Percentiles rank a stretch among this genome's conserved stretches.
These are phyloP conservation scores for Hypoxylon sp. DNA, from an alignment of 2,329 filamentous ascomycete species.

Conservation along the genomic window DNA sequence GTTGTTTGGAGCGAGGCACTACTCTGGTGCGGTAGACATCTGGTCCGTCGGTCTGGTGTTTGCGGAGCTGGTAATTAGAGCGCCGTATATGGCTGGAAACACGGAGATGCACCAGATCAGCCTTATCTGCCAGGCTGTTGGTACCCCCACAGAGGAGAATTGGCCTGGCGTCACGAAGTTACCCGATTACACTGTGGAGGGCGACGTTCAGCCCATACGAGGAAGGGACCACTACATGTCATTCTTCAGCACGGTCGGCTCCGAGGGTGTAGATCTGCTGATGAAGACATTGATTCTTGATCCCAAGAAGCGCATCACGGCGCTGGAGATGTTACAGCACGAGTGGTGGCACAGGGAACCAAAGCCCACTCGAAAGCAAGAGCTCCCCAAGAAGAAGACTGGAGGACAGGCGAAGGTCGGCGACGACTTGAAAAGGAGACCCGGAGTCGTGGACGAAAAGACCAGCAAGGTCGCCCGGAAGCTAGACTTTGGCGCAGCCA, in stretches of 20 bases:
- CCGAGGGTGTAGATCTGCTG: constrained; percentile 85
- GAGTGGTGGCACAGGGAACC: constrained; percentile 87
- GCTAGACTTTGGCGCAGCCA: constrained; percentile 74
- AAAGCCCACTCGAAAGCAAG: constrained; percentile 80
- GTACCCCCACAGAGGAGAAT: constrained; percentile 90
- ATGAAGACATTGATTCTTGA: constrained; percentile 87
- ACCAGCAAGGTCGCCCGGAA: constrained; percentile 82
- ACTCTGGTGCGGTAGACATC: constrained; percentile 89
- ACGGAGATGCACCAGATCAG: constrained; percentile 87
- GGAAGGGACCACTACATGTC: constrained; percentile 76
- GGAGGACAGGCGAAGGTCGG: constrained; percentile 78
- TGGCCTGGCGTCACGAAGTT: constrained; percentile 92
- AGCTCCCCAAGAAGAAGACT: constrained; percentile 82
- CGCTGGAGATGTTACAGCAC: constrained; percentile 80
- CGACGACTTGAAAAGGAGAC: constrained; percentile 80
- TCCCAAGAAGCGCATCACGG: constrained; percentile 83
- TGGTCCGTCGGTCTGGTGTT: constrained; percentile 96
- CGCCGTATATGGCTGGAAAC: constrained; percentile 83
- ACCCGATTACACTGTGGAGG: constrained; percentile 79
- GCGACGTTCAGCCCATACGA: constrained; percentile 66
- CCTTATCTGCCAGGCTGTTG: constrained; percentile 84
- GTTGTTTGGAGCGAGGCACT: constrained; percentile 88
- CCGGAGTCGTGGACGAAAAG: constrained; percentile 74
- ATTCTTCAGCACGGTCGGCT: constrained; percentile 81
- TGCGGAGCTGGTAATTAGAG: constrained; percentile 84